Evolutionary conservation across 495 filamentous ascomycete genomes (phyloP).

Genomic region (Gamarada debralockiae): DNA sequence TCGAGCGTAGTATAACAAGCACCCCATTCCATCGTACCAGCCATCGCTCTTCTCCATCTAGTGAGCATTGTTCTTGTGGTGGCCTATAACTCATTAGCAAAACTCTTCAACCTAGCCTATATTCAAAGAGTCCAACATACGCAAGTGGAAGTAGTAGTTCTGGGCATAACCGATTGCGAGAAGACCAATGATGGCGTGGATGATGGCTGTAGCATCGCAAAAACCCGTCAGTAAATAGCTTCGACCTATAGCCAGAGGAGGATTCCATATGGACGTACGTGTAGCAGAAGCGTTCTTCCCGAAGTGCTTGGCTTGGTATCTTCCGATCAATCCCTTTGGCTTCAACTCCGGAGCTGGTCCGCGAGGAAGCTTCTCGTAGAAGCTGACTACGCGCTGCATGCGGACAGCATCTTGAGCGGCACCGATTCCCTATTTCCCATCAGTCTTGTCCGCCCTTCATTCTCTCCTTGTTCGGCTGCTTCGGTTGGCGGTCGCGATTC

Average conservation of each 20-base stretch:
- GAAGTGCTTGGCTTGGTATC: conserved; percentile 94
- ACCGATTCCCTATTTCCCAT: conserved; percentile 72
- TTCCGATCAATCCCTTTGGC: conserved; percentile 71
- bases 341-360: conserved; percentile 78
- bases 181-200: conserved; percentile 76
- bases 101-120: conserved; percentile 3
- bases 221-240: conserved; percentile 2
- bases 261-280: conserved; percentile 61
- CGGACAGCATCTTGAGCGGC: conserved; percentile 89
- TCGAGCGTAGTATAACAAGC: conserved; percentile 18
- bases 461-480: background rate
- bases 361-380: conserved; percentile 96
- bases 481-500: background rate
- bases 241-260: background rate
- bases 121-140: conserved; percentile 55
- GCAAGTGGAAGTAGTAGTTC: conserved; percentile 99
- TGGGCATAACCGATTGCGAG: conserved; percentile 83
- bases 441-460: conserved; percentile 10
- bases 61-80: conserved; percentile 99
- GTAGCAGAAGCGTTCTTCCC: conserved; percentile 81
- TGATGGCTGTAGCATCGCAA: conserved; percentile 57
- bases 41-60: conserved; percentile 41
- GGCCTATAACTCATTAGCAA: conserved; percentile 56
- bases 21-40: background rate
- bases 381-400: conserved; percentile 94